Percentiles rank a stretch among this genome's conserved stretches.
Conservation (phyloP, 129 eudicot genomes). For the Centaurea solstitialis region DNA sequence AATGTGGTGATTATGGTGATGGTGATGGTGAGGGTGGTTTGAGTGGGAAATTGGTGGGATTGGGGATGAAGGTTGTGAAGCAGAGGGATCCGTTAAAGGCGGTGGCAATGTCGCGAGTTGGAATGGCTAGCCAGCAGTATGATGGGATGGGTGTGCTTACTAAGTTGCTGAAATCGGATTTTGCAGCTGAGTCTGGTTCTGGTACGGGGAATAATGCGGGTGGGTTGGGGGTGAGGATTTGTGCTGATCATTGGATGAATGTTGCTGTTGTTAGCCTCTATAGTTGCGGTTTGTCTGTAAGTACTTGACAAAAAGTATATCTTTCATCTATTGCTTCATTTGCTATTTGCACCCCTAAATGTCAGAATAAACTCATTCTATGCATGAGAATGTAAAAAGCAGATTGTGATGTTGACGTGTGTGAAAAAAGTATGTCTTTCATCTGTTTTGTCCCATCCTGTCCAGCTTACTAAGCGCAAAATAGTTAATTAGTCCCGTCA, state of each 20-base stretch:
- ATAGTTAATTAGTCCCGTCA: too few species aligned
- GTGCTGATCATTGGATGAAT: slow-evolving; percentile 79
- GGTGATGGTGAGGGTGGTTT: too few species aligned
- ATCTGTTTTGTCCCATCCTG: too few species aligned
- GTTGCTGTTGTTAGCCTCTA: slow-evolving; percentile 65
- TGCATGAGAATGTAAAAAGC: too few species aligned
- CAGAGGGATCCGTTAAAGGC: slow-evolving; percentile 80
- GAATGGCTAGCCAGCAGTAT: slow-evolving; percentile 72
- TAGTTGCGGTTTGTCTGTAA: slow-evolving; percentile 72
- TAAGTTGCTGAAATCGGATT: slow-evolving; percentile 66
- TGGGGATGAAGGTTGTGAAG: slow-evolving; percentile 80
- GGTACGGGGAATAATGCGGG: slow-evolving; percentile 26
- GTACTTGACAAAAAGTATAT: slow-evolving; percentile 9
- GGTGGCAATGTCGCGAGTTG: slow-evolving; percentile 59
- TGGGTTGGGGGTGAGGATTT: slow-evolving; percentile 29
- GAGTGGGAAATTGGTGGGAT: slow-evolving; percentile 36
- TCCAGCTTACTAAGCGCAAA: too few species aligned
- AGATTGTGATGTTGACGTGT: too few species aligned
- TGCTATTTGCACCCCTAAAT: too few species aligned
- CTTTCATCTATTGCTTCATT: neutral
- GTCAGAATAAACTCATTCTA: too few species aligned
- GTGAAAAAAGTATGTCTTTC: too few species aligned
- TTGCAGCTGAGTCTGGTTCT: slow-evolving; percentile 35
- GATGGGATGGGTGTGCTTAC: slow-evolving; percentile 88
- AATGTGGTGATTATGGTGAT: slow-evolving; percentile 40